Base-by-base conservation (phyloP, 768 basidiomycete genomes). In the Leccinum disarticulatum region DNA sequence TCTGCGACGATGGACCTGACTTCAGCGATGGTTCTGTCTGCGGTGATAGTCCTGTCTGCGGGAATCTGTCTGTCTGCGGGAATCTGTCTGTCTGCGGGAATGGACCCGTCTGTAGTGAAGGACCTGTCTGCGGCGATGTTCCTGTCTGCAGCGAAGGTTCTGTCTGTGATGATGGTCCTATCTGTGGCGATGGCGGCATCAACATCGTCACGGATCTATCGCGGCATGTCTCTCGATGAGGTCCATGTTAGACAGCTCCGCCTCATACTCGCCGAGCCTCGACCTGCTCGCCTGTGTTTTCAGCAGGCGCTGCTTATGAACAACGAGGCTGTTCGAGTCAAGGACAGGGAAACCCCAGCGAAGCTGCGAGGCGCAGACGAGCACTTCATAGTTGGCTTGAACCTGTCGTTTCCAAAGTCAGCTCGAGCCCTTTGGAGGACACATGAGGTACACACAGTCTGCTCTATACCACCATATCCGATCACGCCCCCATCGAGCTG, bases 311-410 rank as follows among this genome's bases (percentile, higher is more conserved):
- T 64, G 68, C 22, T 71, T 68, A 53, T 64, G 73, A n/a, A 56
- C 13, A 33, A 70, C 61, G 31, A 47, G 41, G 10, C 55, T 47
- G 3, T 68, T 61, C 8, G 43, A 3, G 8, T 61, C 64, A 2
- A 53, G 38, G 5, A 57, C 10, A 27, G 71, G 41, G 43, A 73
- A 69, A 19, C 70, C 68, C 72, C 72, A 74, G 8, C 68, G 72
- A n/a, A 73, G 66, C 52, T 72, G 68, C 27, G 71, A 73, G n/a
- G 72, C 71, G 52, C 73, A 73, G 4, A 77, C 75, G 4, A 76
- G 72, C 36, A 76, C 69, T 56, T 76, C 75, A 22, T 22, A 22
- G 22, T 22, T 22, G 22, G 22, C 22, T 22, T 22, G 22, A 22
- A 22, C 22, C 22, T 76, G 51, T 36, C 36, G 14, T 36, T 5